Conservation (phyloP, 108 stramenopile species). For the Pseudonitzschia pungens region DNA sequence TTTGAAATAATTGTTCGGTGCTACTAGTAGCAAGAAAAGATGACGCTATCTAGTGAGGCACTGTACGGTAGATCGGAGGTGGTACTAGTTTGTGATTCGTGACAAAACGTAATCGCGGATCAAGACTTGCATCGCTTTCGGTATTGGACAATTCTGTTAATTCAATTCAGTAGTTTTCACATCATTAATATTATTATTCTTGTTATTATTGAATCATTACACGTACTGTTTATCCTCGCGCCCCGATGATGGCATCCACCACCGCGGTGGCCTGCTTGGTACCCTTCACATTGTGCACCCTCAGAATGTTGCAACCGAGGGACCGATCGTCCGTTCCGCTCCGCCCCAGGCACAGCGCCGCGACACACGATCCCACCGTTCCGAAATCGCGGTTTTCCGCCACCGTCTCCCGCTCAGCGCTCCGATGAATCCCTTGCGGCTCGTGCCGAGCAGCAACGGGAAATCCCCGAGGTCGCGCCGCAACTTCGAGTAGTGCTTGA, state of each 20-base stretch:
- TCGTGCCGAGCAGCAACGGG: constrained; percentile 88
- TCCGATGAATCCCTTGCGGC: constrained; percentile 94
- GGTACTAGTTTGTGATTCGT: too few species aligned
- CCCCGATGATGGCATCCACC: constrained; percentile 70
- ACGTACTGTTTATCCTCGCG: background rate
- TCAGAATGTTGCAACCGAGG: constrained; percentile 68
- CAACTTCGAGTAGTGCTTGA: constrained; percentile 55
- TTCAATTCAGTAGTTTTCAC: too few species aligned
- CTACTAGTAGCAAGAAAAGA: too few species aligned
- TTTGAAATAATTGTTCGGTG: too few species aligned
- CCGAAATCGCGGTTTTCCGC: constrained; percentile 81
- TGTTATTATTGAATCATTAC: too few species aligned
- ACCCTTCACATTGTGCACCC: constrained; percentile 92
- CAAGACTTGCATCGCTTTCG: too few species aligned
- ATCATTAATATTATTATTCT: too few species aligned
- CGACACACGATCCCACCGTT: constrained; percentile 78
- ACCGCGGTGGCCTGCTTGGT: constrained; percentile 66
- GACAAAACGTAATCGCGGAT: too few species aligned
- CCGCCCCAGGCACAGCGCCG: constrained; percentile 50
- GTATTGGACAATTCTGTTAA: too few species aligned
- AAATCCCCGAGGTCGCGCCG: constrained; percentile 36
- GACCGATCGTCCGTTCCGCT: constrained; percentile 18
- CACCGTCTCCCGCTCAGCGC: constrained; percentile 58
- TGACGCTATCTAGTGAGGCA: too few species aligned
- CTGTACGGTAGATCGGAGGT: too few species aligned